Base-by-base conservation (phyloP, 176 grass and related monocot genomes). In the Lolium perenne region DNA sequence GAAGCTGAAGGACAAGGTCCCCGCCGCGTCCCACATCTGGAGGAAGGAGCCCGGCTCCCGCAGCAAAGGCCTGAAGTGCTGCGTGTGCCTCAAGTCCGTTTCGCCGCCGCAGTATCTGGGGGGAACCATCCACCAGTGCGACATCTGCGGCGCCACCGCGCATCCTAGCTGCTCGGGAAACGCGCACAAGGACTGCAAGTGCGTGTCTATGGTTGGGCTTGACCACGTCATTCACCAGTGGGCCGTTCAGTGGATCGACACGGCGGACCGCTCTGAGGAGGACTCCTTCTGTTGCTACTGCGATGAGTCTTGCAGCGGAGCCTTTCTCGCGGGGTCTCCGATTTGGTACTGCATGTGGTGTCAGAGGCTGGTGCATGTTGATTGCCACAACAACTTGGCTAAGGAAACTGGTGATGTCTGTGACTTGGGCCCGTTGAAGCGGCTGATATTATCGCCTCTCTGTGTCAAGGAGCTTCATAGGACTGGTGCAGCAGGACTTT, bases 331-430 rank as follows among this genome's bases (percentile, higher is more conserved):
- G 1, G 88, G 91, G 21, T 86, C 86, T 49, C 92, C 95, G 23
- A 88, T 92, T 82, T 97, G 92, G 92, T 92, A 89, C 77, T 97
- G 95, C 51, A 94, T 97, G 95, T 97, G 95, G 95, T 97, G 92
- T 76, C 95, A 97, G 67, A 59, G 88, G 32, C 41, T 91, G 38
- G 90, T 97, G 29, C 95, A 97, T 87, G 92, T 97, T 69, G 95
- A 94, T 94, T 97, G 92, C 75, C 95, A 97, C 83, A 80, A 51
- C 69, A 94, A 74, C 84, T 77, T 97, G 35, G 86, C 90, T n/a
- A 91, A 87, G 69, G 84, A 97, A 83, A 97, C 90, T 10, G 90
- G 91, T 17, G 95, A 97, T 88, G 88, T 81, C 20, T 97, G 95
- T 84, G 95, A 97, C 68, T 78, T 97, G 63, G 95, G 92, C 14